Conservation (phyloP, 805 yeast genomes). For the Komagataella populi region DNA sequence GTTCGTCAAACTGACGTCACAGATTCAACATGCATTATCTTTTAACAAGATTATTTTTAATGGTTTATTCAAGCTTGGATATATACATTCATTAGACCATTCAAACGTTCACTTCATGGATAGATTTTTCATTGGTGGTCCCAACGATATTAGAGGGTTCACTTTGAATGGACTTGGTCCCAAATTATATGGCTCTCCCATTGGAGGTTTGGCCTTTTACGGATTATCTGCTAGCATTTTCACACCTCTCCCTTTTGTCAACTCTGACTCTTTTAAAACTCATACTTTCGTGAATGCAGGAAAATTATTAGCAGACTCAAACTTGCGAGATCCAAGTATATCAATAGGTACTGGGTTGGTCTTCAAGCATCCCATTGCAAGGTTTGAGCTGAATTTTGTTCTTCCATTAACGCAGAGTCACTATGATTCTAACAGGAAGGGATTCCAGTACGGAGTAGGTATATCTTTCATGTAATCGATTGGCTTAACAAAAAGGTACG, state of each 20-base stretch:
- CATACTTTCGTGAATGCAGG: conserved; percentile 38
- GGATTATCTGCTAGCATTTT: conserved; percentile 32
- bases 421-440: conserved; percentile 35
- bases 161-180: conserved; percentile 41
- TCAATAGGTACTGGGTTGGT: conserved; percentile 32
- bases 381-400: conserved; percentile 44
- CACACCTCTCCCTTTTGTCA: conserved; percentile 25
- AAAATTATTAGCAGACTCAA: conserved; percentile 17
- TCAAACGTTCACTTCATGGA: conserved; percentile 27
- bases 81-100: conserved; percentile 8
- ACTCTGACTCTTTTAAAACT: conserved; percentile 29
- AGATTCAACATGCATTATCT: conserved; percentile 20
- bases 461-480: conserved; percentile 32
- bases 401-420: conserved; percentile 30
- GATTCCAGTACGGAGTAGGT: conserved; percentile 47
- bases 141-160: conserved; percentile 44
- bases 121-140: conserved; percentile 43
- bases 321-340: conserved; percentile 1
- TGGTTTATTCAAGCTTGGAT: conserved; percentile 13
- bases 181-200: conserved; percentile 29
- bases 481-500: neutral
- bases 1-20: conserved; percentile 28
- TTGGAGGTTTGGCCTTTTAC: conserved; percentile 38
- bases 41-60: conserved; percentile 9
- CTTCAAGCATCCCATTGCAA: conserved; percentile 42